Base-by-base conservation (phyloP, 441 rosid genomes). In the Populus tomentosa region DNA sequence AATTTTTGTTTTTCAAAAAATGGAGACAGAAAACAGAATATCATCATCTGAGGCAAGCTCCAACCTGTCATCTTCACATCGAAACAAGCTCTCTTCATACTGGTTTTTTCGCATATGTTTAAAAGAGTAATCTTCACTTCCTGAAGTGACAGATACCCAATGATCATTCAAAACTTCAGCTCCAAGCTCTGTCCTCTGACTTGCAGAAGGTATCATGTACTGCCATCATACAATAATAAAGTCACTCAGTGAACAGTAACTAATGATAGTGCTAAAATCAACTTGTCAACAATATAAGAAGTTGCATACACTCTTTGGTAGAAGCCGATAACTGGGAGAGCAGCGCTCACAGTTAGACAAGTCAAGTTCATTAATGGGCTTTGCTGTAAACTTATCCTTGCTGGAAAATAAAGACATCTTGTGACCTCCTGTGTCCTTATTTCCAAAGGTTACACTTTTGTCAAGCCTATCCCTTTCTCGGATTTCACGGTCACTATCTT, bases 51-150 rank as follows among this genome's bases (percentile, higher is more conserved):
- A 72, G 75, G 80, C 67, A 79, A 84, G 79, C 64, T 78, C 84
- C 74, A 77, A 94, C 99, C 98, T 93, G 88, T 94, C 98, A 85
- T 97, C 99, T 88, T 97, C 99, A 77, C 99, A 97, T 18, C 92
- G 88, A 78, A 97, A 97, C 71, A 97, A 88, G 86, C 97, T 93
- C 88, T 97, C 99, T 87, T 94, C 99, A 79, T 97, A 97, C 82
- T 94, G 98, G 84, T 97, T 97, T 86, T 93, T 97, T 72, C 98
- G 95, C 98, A 93, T 97, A 86, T 97, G 99, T 78, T 94, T 97
- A 73, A 97, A 97, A 66, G 99, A 94, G 90, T 97, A 97, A 84
- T 97, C 99, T 86, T 94, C 99, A 89, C 98, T 97, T 83, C 99
- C 99, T 77, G 98, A 97, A 79, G 99, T 97, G 68, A 97, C 97